Evolutionary conservation across 148 eudicot genomes (phyloP), one percentile per base, ranked within the genome.

Genomic region (Chenopodium suecicum): DNA sequence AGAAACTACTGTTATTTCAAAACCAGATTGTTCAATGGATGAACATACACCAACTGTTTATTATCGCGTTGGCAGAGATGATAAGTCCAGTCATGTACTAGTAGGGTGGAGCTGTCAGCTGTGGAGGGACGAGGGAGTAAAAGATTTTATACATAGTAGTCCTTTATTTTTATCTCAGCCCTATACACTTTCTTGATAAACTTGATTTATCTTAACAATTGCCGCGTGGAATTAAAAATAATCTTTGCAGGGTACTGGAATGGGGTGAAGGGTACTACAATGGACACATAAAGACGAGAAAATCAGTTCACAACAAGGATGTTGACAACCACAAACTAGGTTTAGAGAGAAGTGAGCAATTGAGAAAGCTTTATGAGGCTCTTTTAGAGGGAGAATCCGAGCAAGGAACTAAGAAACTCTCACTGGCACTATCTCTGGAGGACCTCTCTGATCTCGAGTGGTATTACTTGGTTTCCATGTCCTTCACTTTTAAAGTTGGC

Each of bases 391-490:
- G 87, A 0, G 89, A 88, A 80, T 63, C 78, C 5, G 89, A 86
- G 27, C 84, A 72, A 81, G 88, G 77, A 65, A 84, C 79, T 34
- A 82, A 74, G 77, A 82, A 76, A 78, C 78, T 84, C 60, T 74
- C 86, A 62, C 76, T 89, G 37, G 72, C 86, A 1, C 80, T 91
- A 47, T 86, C 85, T 23, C 87, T 88, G 14, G 91, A 89, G 31
- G 91, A 89, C 23, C 89, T 91, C 74, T 76, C 90, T 34, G 79
- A 88, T 78, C 84, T 85, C 20, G 93, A 91, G 84, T 88, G 93
- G 93, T 91, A 86, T 84, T 91, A 91, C 89, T 82, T 91, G 86
- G 90, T 89, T 77, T 86, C 90, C 86, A 91, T 91, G 91, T 89
- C 93, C 80, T 91, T 87, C 85, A 81, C 79, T 9, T 91, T 87